Conservation (phyloP, 2,329 filamentous ascomycete genomes). For the Fusarium nelsonii region DNA sequence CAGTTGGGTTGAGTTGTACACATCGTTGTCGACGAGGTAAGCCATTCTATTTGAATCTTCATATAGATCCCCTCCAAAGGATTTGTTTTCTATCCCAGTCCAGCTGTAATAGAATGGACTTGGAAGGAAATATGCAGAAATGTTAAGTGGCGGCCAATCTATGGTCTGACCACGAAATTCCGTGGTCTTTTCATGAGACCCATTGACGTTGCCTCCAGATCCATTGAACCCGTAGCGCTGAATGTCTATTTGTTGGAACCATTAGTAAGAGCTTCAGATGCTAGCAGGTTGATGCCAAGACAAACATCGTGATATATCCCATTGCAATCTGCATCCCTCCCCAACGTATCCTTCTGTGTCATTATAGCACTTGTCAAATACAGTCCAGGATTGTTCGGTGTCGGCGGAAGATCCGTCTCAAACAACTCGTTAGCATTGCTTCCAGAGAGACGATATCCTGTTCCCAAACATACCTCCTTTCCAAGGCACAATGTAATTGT, state of each 20-base stretch:
- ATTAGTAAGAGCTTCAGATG: not conserved
- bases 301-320: not conserved
- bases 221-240: not conserved
- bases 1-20: not conserved
- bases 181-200: not conserved
- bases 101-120: not conserved
- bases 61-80: not conserved
- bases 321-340: not conserved
- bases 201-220: accelerated
- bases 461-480: not conserved
- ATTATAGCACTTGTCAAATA: not conserved
- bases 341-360: accelerated
- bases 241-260: not conserved
- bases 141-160: conserved; percentile 1
- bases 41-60: accelerated
- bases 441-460: too few species aligned
- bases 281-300: accelerated
- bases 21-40: accelerated
- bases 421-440: too few species aligned
- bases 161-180: not conserved
- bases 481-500: not conserved
- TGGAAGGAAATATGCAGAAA: conserved; percentile 7
- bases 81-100: not conserved
- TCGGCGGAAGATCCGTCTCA: not conserved
- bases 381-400: accelerated